phyloP scores from a whole-genome alignment of 2,329 filamentous ascomycete species.

The Claviceps fusiformis region DNA sequence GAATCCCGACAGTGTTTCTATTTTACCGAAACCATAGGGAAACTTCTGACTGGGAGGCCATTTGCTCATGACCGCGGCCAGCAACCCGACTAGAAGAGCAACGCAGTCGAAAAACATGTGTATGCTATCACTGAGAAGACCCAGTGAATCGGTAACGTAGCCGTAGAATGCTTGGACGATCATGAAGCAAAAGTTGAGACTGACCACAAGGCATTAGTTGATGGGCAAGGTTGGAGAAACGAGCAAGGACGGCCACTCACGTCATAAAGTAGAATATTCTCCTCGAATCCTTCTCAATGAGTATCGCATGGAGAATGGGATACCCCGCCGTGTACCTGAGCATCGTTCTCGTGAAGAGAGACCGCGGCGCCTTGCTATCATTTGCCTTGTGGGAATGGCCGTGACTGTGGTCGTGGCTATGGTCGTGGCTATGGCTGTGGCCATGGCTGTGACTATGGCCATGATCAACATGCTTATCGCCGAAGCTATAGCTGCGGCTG shows the following conservation, averaged over 20 bases:
- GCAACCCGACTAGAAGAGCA: constrained; percentile 76
- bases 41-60: constrained; percentile 84
- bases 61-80: constrained; percentile 89
- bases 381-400: constrained; percentile 13
- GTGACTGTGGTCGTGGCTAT: constrained; percentile 15
- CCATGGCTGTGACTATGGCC: constrained; percentile 14
- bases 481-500: constrained; percentile 8
- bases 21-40: constrained; percentile 92
- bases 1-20: constrained; percentile 91
- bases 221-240: neutral
- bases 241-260: constrained; percentile 32
- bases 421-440: constrained; percentile 13
- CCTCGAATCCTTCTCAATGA: constrained; percentile 83
- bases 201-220: constrained; percentile 20
- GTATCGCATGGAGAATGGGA: constrained; percentile 71
- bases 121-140: constrained; percentile 91
- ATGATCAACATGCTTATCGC: constrained; percentile 6
- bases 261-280: constrained; percentile 96
- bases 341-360: constrained; percentile 57
- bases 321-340: constrained; percentile 56
- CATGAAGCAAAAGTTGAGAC: constrained; percentile 93
- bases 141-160: constrained; percentile 82
- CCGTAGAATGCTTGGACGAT: constrained; percentile 87
- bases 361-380: constrained; percentile 37
- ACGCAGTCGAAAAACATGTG: constrained; percentile 99